These are phyloP conservation scores for Ophiostoma pallidulum DNA, from an alignment of 2,329 filamentous ascomycete genomes.

Conservation along the genomic window DNA sequence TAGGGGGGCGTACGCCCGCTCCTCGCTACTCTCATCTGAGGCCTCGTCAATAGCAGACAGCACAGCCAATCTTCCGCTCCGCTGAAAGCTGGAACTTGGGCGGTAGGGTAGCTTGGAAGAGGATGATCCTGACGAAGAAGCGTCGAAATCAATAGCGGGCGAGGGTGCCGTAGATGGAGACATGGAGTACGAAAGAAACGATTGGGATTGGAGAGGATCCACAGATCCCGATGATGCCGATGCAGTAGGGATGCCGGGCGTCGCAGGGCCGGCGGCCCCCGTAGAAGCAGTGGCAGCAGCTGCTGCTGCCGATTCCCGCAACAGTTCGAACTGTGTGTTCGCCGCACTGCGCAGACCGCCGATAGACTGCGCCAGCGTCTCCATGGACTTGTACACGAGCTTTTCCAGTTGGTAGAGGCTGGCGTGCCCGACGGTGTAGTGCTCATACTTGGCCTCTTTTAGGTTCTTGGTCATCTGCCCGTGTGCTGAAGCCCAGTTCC, in stretches of 20 bases:
- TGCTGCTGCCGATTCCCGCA: conserved; percentile 50
- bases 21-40: conserved; percentile 46
- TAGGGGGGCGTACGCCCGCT: conserved; percentile 18
- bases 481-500: conserved; percentile 58
- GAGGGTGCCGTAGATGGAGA: conserved; percentile 23
- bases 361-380: conserved; percentile 77
- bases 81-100: conserved; percentile 26
- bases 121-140: no score
- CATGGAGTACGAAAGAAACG: conserved; percentile 22
- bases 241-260: background rate
- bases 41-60: conserved; percentile 55
- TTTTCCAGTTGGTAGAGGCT: conserved; percentile 69
- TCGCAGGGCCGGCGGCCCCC: no score
- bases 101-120: conserved; percentile 16
- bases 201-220: conserved; percentile 14
- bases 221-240: background rate
- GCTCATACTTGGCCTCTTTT: conserved; percentile 79
- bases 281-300: no score
- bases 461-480: conserved; percentile 65
- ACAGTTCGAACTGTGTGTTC: conserved; percentile 75
- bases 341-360: conserved; percentile 86
- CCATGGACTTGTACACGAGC: conserved; percentile 72
- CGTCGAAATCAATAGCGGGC: background rate
- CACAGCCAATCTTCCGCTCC: conserved; percentile 32
- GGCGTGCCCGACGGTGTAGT: conserved; percentile 73